Evolutionary conservation across 2,329 filamentous ascomycete species (phyloP).

Genomic region (Sporothrix sp.): DNA sequence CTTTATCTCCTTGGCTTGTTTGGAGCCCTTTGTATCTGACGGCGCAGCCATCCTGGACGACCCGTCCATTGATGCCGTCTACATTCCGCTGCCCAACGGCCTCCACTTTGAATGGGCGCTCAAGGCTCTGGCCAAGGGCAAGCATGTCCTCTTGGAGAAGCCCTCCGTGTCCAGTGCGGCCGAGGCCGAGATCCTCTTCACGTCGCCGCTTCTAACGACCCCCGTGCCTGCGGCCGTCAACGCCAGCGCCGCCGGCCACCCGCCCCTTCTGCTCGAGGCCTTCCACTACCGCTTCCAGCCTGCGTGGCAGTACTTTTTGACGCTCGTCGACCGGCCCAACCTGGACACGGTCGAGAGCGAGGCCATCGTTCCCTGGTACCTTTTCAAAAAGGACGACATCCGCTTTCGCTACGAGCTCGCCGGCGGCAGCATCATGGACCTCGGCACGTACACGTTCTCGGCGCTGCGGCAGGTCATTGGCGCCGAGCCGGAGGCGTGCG

Average conservation of each 20-base stretch:
- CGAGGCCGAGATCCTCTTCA: constrained; percentile 38
- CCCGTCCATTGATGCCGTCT: constrained; percentile 37
- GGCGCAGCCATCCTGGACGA: constrained; percentile 22
- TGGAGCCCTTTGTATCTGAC: not conserved
- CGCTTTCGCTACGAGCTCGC: constrained; percentile 16
- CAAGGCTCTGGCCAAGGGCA: constrained; percentile 37
- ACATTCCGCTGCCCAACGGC: constrained; percentile 38
- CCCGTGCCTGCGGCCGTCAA: constrained; percentile 20
- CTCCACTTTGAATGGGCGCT: constrained; percentile 39
- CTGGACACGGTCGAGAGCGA: constrained; percentile 27
- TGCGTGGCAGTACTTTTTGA: constrained; percentile 33
- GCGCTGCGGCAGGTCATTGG: constrained; percentile 31
- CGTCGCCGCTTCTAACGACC: constrained; percentile 24
- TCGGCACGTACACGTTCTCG: constrained; percentile 28
- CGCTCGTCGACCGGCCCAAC: constrained; percentile 28
- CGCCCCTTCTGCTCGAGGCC: constrained; percentile 42
- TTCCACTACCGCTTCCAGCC: constrained; percentile 44
- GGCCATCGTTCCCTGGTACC: constrained; percentile 24
- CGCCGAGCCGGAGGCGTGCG: constrained; percentile 30
- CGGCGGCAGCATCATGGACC: constrained; percentile 27
- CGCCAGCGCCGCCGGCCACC: not conserved
- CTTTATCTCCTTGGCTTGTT: not conserved
- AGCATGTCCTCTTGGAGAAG: constrained; percentile 48
- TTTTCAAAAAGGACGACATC: constrained; percentile 32
- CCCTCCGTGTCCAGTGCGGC: constrained; percentile 36